A percentile compares a stretch with the other conserved stretches of the same genome.
These are phyloP conservation scores for Solanum bulbocastanum DNA, from an alignment of 257 asterid genomes.

Conservation along the genomic window DNA sequence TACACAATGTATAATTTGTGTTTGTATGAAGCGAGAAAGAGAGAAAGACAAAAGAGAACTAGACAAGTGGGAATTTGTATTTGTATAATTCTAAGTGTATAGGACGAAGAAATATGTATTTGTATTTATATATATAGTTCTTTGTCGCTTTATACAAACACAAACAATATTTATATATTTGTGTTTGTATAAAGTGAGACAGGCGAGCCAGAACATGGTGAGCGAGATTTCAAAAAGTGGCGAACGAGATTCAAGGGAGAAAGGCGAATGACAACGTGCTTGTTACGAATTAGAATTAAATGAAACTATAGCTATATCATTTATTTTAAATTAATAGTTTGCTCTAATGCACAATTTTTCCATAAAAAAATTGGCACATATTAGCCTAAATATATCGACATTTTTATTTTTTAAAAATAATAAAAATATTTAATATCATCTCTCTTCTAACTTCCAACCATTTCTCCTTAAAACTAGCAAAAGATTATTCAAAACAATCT, in stretches of 20 bases:
- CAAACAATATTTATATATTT: too few relatives aligned
- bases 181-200: neutral
- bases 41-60: neutral
- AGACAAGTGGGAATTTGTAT: fast-evolving
- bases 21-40: too few relatives aligned
- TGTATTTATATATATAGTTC: too few relatives aligned
- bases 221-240: neutral
- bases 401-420: too few relatives aligned
- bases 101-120: too few relatives aligned
- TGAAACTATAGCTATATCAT: neutral
- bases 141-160: neutral
- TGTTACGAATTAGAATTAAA: neutral
- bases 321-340: neutral
- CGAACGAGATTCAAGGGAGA: too few relatives aligned
- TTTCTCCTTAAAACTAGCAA: neutral
- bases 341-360: too few relatives aligned
- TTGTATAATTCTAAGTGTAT: neutral
- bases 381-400: neutral
- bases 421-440: neutral
- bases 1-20: neutral
- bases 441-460: neutral
- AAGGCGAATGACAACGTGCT: neutral
- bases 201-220: neutral
- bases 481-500: too few relatives aligned
- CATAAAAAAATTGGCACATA: neutral